Base-by-base conservation (phyloP, 2,329 filamentous ascomycete genomes). In the Pseudogymnoascus sp. region DNA sequence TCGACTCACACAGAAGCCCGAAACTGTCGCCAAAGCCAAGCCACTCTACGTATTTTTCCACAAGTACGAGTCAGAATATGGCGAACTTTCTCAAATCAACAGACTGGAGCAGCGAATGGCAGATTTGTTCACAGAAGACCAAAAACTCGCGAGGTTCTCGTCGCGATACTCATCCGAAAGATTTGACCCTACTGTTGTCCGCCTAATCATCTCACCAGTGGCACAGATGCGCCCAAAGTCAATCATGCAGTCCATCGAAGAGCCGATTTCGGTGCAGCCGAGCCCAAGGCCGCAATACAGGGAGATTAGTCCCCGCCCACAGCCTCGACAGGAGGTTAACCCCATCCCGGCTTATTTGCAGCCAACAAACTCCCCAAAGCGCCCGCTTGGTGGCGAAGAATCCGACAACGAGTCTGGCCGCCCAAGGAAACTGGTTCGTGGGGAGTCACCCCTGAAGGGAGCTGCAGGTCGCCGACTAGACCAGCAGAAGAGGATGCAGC, bases 71-170 rank as follows among this genome's bases (percentile, higher is more conserved):
- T 93, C 92, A 10, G 88, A 92, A 67, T 99, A 93, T 71, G 95
- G 96, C 63, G 95, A 99, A 73, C 82, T 97, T 4, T 86, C 89
- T 5, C 93, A 97, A 70, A 91, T 99, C 62, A 86, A 87, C 67
- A 95, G 96, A 73, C 81, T 99, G 15, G 96, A 99, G 75, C 88
- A 88, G 70, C 87, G 95, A 56, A 97, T 99, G 92, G 84, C 85
- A 21, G 92, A 96, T 71, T 82, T 97, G n/a, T 99, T 91, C 75
- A 93, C 93, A 0, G 87, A 93, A 64, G 93, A 97, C 70, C 88
- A 91, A 2, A 87, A 84, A 63, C 81, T 96, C 40, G 78, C 82
- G 13, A 85, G 86, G 65, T 97, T 97, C 74, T 82, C 86, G 10
- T 84, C 88, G 64, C 88, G 93, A 35, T 96, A 90, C 75, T 83